Conservation (phyloP, 768 basidiomycete species). For the Boletus sp. region DNA sequence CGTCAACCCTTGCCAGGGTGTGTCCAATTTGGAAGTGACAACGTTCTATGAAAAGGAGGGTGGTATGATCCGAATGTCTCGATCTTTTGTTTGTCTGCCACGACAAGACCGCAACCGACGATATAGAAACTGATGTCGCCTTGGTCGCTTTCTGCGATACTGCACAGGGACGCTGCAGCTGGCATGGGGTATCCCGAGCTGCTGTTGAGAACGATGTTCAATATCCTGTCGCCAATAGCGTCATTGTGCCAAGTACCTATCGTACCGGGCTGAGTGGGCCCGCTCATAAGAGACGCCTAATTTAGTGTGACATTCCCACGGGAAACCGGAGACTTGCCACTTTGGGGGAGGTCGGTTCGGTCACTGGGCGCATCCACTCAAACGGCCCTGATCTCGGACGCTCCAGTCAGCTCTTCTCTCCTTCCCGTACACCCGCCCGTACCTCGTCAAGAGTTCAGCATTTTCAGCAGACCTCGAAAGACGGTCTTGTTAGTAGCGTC, state of each 20-base stretch:
- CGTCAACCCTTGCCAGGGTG: neutral
- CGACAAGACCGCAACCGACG: neutral
- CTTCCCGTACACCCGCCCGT: neutral
- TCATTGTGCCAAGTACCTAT: neutral
- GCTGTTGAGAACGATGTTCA: neutral
- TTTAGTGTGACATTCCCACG: too few species aligned
- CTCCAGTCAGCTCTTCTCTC: neutral
- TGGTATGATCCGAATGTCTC: neutral
- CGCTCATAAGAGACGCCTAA: too few species aligned
- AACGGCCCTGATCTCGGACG: neutral
- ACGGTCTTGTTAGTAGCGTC: conserved; percentile 24
- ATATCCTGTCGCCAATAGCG: neutral
- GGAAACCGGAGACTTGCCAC: neutral
- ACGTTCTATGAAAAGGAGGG: too few species aligned
- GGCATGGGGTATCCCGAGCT: neutral
- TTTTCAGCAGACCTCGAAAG: conserved; percentile 15
- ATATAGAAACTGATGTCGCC: neutral
- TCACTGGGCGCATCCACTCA: neutral
- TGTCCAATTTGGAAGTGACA: neutral
- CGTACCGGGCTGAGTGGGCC: too few species aligned
- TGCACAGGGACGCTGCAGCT: too few species aligned
- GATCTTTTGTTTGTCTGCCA: neutral
- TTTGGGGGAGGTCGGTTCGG: conserved; percentile 9
- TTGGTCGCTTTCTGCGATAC: neutral
- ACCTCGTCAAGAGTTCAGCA: neutral